Evolutionary conservation across 2,329 filamentous ascomycete genomes (phyloP).

Genomic region (Microsporum canis): DNA sequence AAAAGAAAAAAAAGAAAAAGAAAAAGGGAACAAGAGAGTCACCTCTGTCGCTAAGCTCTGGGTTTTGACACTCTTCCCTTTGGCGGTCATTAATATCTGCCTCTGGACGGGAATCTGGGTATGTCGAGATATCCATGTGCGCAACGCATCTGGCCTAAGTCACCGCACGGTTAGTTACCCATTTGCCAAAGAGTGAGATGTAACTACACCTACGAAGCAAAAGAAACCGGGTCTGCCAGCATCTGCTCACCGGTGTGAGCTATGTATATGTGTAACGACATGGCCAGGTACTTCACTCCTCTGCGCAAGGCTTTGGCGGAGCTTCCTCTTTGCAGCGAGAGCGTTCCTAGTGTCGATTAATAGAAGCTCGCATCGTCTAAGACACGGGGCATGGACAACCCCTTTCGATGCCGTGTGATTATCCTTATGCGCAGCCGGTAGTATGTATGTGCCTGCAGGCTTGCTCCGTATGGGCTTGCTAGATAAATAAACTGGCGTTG

Average conservation of each 20-base stretch:
- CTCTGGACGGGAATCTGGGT: slow-evolving; percentile 62
- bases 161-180: slow-evolving; percentile 3
- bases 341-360: neutral
- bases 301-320: neutral
- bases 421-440: neutral
- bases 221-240: slow-evolving; percentile 62
- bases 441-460: neutral
- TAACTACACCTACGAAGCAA: slow-evolving; percentile 52
- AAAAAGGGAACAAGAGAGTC: slow-evolving; percentile 11
- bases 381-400: neutral
- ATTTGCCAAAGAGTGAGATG: neutral
- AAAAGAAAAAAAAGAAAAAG: neutral
- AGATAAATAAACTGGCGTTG: neutral
- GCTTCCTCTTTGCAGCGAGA: neutral
- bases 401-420: neutral
- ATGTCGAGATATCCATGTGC: slow-evolving; percentile 64
- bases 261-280: slow-evolving; percentile 83
- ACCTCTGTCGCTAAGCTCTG: slow-evolving; percentile 74
- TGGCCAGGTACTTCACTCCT: slow-evolving; percentile 36
- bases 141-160: slow-evolving; percentile 73
- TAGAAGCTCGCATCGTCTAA: neutral
- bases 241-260: slow-evolving; percentile 87
- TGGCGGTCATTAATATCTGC: slow-evolving; percentile 76
- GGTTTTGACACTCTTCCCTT: slow-evolving; percentile 72
- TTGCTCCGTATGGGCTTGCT: neutral